Percentiles rank a stretch among this genome's conserved stretches.
Evolutionary conservation across 495 filamentous ascomycete species (phyloP).

Genomic region (Penicillium desertorum): DNA sequence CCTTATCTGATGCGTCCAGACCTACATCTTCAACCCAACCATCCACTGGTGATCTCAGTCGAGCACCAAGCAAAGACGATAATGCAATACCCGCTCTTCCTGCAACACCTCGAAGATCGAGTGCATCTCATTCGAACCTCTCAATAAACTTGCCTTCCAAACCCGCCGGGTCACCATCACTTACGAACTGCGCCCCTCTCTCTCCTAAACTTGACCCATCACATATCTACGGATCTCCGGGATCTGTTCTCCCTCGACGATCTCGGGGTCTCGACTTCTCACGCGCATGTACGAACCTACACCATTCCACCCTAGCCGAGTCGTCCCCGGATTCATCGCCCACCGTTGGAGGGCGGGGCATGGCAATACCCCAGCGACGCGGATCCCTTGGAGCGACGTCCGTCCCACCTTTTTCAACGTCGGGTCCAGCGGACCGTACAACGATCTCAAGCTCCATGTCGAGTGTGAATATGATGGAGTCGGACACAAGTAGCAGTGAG

Average conservation of each 20-base stretch:
- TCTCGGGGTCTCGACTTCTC: conserved; percentile 89
- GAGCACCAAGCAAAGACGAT: conserved; percentile 72
- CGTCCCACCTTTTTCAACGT: conserved; percentile 40
- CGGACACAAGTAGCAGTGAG: conserved; percentile 71
- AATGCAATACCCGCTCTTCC: conserved; percentile 61
- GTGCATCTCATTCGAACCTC: conserved; percentile 59
- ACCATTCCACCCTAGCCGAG: conserved; percentile 91
- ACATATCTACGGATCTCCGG: conserved; percentile 77
- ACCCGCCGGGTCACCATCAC: conserved; percentile 52
- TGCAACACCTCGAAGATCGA: conserved; percentile 63
- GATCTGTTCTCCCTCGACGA: conserved; percentile 81
- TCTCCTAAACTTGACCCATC: conserved; percentile 83
- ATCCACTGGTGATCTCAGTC: conserved; percentile 30
- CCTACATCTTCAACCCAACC: conserved; percentile 30
- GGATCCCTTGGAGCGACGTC: conserved; percentile 48
- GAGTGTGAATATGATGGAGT: conserved; percentile 76
- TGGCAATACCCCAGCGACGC: conserved; percentile 71
- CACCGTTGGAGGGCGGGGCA: conserved; percentile 72
- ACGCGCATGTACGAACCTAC: conserved; percentile 89
- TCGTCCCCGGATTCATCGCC: conserved; percentile 94
- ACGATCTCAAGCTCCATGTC: conserved; percentile 81
- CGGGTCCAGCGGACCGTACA: conserved; percentile 59
- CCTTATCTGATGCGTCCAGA: conserved; percentile 46
- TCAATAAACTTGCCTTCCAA: conserved; percentile 72
- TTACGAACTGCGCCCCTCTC: conserved; percentile 65